These are phyloP conservation scores for Chenopodium formosanum DNA, from an alignment of 148 eudicot species.

Conservation along the genomic window DNA sequence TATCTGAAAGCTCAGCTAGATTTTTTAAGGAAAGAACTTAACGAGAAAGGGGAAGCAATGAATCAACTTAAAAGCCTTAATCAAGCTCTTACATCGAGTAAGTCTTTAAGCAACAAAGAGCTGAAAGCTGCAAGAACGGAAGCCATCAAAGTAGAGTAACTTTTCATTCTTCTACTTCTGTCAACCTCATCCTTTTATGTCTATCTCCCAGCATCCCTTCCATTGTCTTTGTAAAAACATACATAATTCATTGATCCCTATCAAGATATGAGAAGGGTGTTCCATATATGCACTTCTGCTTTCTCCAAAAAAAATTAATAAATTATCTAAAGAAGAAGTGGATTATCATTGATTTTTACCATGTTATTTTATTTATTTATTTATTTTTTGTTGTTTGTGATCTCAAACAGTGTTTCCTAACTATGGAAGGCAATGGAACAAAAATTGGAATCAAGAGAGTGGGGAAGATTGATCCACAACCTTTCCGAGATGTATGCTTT, in stretches of 20 bases:
- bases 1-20: conserved; percentile 13
- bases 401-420: conserved; percentile 8
- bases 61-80: conserved; percentile 8
- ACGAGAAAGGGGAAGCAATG: conserved; percentile 20
- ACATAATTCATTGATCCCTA: too few relatives aligned
- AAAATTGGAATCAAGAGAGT: conserved; percentile 21
- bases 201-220: background rate
- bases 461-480: conserved; percentile 25
- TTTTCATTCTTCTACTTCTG: background rate
- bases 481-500: conserved; percentile 22
- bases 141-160: conserved; percentile 12
- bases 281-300: too few relatives aligned
- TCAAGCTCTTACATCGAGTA: conserved; percentile 2
- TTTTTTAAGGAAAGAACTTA: conserved; percentile 2
- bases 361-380: background rate
- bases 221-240: background rate
- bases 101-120: conserved; percentile 20
- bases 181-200: background rate
- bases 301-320: background rate
- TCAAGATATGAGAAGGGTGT: too few relatives aligned
- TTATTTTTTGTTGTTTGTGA: background rate
- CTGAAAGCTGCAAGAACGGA: conserved; percentile 17
- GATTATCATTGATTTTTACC: background rate
- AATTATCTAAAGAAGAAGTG: background rate
- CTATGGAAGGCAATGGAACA: conserved; percentile 9